Evolutionary conservation across 1,284 basidiomycete species (phyloP), one percentile per base, ranked within the genome.

Genomic region (Schizopora paradoxa): DNA sequence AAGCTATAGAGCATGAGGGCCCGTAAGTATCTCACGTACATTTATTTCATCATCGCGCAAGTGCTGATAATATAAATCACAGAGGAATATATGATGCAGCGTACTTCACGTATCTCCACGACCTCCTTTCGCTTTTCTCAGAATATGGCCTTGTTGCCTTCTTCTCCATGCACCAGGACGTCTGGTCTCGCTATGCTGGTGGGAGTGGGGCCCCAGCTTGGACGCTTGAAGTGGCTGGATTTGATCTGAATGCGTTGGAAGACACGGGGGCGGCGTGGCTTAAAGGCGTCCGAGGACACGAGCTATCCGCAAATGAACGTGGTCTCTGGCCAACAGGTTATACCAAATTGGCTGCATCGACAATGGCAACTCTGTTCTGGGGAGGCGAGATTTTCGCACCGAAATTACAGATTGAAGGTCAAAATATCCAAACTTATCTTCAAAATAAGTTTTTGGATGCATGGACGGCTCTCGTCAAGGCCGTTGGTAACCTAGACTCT

Each of bases 161-260:
- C 57, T 76, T 99, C 11, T 79, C 77, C 1, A 61, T 92, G 44
- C 91, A 93, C 58, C 91, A 93, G 66, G 91, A 94, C 58, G 92
- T 98, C 21, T 99, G 93, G 91, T 96, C 91, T 1, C 81, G 94
- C 4, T 92, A 93, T 57, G 84, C 80, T 6, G 96, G 95, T 13
- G 96, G 95, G 2, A 91, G 88, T 1, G 91, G 91, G 3, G 91
- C 91, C 2, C 91, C 91, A 1, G 89, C 88, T 1, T 98, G 94
- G 94, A 94, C 91, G 2, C 66, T 95, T 0, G 81, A 90, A 51
- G 64, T 73, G 5, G 81, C 82, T 2, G 91, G 90, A 0, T 89
- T 94, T 52, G 86, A 92, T 60, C 66, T 92, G 5, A 67, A 76
- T 49, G 73, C 75, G 4, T 67, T 96, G 5, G 89, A 91, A 52